phyloP scores from a whole-genome alignment of 352 stramenopile species.

The Phytophthora citricola region DNA sequence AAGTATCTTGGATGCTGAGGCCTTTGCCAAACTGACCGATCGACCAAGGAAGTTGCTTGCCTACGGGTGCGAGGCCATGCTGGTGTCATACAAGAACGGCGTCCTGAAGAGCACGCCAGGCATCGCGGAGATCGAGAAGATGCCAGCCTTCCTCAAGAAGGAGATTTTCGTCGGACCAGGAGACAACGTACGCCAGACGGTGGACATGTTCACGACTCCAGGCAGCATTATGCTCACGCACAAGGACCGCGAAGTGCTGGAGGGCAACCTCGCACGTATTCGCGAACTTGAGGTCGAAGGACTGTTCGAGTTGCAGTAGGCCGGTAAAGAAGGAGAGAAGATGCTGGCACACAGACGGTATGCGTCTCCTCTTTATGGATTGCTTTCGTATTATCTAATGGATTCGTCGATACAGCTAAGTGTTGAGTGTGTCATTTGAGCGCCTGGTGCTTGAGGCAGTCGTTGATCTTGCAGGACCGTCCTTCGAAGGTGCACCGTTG shows the following conservation, averaged over 20 bases:
- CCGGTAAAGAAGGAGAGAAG: conserved; percentile 30
- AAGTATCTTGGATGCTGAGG: conserved; percentile 67
- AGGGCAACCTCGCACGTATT: conserved; percentile 90
- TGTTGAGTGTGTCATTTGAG: conserved; percentile 41
- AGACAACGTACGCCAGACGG: conserved; percentile 88
- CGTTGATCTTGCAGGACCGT: conserved; percentile 62
- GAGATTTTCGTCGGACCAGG: conserved; percentile 90
- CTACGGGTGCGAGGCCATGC: conserved; percentile 93
- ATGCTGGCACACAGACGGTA: conserved; percentile 7
- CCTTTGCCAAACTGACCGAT: conserved; percentile 68
- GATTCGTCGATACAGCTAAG: conserved; percentile 31
- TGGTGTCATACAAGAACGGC: conserved; percentile 93
- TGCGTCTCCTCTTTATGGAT: conserved; percentile 22
- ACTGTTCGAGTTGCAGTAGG: conserved; percentile 75
- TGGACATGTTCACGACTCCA: conserved; percentile 95
- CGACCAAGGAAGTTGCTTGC: conserved; percentile 75
- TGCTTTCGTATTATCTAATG: conserved; percentile 46
- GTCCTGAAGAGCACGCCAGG: conserved; percentile 92
- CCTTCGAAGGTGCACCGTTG: conserved; percentile 68
- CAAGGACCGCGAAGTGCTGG: conserved; percentile 85
- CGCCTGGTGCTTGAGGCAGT: conserved; percentile 70
- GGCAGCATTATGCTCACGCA: conserved; percentile 96
- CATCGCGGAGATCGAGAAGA: conserved; percentile 90
- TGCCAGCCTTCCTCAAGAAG: conserved; percentile 93
- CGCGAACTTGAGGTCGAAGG: conserved; percentile 84